Base-by-base conservation (phyloP, 345 rosid species). In the Euphorbia lathyris region DNA sequence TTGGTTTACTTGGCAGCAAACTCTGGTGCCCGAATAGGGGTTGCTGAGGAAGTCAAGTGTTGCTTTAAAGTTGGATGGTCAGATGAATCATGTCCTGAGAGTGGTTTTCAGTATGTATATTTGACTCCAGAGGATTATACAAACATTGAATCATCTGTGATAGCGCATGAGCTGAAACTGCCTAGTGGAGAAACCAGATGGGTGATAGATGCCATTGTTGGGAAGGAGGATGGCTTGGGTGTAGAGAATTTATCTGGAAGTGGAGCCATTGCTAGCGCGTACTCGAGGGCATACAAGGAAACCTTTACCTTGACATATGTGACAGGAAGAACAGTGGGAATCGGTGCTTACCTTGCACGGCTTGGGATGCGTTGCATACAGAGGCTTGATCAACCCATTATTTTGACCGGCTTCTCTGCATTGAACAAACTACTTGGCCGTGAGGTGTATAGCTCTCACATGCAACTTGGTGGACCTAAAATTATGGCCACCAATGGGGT, bases 381-480 rank as follows among this genome's bases (percentile, higher is more conserved):
- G 82, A 88, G 99, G 79, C 87, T 95, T 43, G 99, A 95, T 77
- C 99, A 95, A 80, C 99, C 99, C 26, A 95, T 95, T 77, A 92
- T 95, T 79, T 83, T 95, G 76, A 92, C 99, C 1, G 99, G 99
- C 53, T 95, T 95, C 85, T 92, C 99, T 48, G 96, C 99, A 20
- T 78, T 95, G 74, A 95, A 95, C 86, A 95, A 95, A 80, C 91
- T 95, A 73, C 99, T 95, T 57, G 99, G 99, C 51, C 94, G 99
- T 43, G 99, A 95, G 79, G 99, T 95, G 29, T 95, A 95, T 81
- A 95, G 99, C 83, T 95, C 99, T 71, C 99, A 95, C 83, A 95
- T 95, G 99, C 99, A 95, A 84, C 99, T 95, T 59, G 99, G 99
- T 71, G 99, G 99, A 45, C 99, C 99, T 1, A 95, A 95, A 83